Evolutionary conservation across 2,329 filamentous ascomycete genomes (phyloP).

Genomic region (Neocatenulostroma microsporum): DNA sequence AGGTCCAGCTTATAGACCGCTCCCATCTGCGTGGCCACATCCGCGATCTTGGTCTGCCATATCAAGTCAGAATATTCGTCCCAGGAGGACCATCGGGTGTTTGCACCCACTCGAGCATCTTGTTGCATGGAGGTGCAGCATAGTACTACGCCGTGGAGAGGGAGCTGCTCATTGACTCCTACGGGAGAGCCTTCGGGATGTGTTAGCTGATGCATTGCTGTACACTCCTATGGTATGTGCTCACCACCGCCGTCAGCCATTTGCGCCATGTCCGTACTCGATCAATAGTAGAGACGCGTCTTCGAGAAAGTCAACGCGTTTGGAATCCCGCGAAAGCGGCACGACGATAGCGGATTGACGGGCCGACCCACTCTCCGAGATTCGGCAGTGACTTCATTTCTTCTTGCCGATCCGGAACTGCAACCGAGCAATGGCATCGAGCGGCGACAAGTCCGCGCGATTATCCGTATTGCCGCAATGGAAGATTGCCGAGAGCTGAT

Average conservation of each 20-base stretch:
- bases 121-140: slow-evolving; percentile 1
- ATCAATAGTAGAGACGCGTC: no score
- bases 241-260: neutral
- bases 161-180: neutral
- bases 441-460: no score
- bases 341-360: no score
- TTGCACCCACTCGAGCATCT: neutral
- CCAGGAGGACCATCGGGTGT: neutral
- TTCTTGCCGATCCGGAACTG: no score
- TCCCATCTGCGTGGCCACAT: slow-evolving; percentile 69
- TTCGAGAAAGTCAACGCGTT: no score
- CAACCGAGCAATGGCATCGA: no score
- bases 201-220: neutral
- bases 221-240: neutral
- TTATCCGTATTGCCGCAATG: no score
- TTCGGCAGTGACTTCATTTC: no score
- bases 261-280: slow-evolving; percentile 1
- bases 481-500: no score
- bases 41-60: slow-evolving; percentile 33
- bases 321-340: no score
- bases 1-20: slow-evolving; percentile 83
- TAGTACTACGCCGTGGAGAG: slow-evolving; percentile 1
- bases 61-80: neutral
- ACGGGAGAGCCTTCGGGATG: neutral
- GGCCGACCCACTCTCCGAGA: no score